Conservation (phyloP, 164 flowering plant species). For the Nelumbo lutea region DNA sequence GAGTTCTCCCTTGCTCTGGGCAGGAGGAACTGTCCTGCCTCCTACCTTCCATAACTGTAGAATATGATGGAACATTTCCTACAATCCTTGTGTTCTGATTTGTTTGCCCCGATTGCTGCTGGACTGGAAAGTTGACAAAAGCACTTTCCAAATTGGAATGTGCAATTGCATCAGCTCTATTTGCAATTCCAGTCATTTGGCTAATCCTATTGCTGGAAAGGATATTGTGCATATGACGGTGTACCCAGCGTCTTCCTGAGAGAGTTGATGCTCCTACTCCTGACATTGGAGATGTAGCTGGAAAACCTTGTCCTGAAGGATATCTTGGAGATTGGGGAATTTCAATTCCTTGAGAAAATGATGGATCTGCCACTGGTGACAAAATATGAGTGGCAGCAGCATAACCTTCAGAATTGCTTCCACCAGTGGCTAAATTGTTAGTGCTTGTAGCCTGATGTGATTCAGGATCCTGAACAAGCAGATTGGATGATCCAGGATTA, state of each 20-base stretch:
- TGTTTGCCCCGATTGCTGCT: constrained; percentile 26
- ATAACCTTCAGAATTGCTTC: constrained; percentile 29
- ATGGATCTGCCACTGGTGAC: constrained; percentile 35
- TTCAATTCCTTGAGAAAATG: constrained; percentile 31
- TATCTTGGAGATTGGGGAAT: constrained; percentile 44
- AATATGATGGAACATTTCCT: constrained; percentile 25
- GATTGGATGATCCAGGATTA: constrained; percentile 48
- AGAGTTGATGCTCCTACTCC: constrained; percentile 70
- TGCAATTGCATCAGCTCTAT: constrained; percentile 22
- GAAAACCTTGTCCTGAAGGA: constrained; percentile 29
- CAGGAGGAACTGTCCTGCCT: constrained; percentile 18
- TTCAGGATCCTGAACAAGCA: constrained; percentile 32
- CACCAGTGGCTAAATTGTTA: constrained; percentile 26
- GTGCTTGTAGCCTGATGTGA: constrained; percentile 31
- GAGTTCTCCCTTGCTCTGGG: constrained; percentile 17
- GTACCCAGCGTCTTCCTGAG: constrained; percentile 66
- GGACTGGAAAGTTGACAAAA: constrained; percentile 22
- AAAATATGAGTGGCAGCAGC: constrained; percentile 26
- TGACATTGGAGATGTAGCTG: constrained; percentile 45
- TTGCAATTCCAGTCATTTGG: constrained; percentile 14
- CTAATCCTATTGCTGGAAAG: constrained; percentile 40
- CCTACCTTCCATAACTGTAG: constrained; percentile 27
- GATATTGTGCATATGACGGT: constrained; percentile 54
- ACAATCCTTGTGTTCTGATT: constrained; percentile 23
- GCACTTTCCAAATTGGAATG: constrained; percentile 22